Percentiles rank a stretch among this genome's conserved stretches.
Evolutionary conservation across 2,329 filamentous ascomycete genomes (phyloP).

Genomic region (Exophiala sideris): DNA sequence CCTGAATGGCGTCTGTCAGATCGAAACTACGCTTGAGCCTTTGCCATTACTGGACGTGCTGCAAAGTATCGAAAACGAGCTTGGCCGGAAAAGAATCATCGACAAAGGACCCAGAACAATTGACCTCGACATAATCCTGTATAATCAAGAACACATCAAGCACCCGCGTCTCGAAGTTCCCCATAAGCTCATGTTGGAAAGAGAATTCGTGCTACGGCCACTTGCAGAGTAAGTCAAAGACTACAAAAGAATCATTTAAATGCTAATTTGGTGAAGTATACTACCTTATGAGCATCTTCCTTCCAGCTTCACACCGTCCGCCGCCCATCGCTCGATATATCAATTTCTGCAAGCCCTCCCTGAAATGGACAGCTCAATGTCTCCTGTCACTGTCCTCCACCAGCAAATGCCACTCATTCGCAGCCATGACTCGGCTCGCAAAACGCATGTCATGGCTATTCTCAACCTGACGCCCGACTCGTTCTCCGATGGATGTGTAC

Average conservation of each 20-base stretch:
- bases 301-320: slow-evolving; percentile 4
- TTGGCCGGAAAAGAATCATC: slow-evolving; percentile 78
- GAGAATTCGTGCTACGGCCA: slow-evolving; percentile 89
- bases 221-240: slow-evolving; percentile 60
- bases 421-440: slow-evolving; percentile 53
- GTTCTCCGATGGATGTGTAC: slow-evolving; percentile 83
- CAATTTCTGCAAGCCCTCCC: slow-evolving; percentile 41
- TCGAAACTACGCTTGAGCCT: slow-evolving; percentile 74
- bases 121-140: slow-evolving; percentile 87
- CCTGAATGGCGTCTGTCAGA: slow-evolving; percentile 77
- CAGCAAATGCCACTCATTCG: slow-evolving; percentile 52
- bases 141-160: slow-evolving; percentile 63
- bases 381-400: slow-evolving; percentile 38
- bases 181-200: slow-evolving; percentile 78
- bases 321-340: slow-evolving; percentile 7
- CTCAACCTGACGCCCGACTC: slow-evolving; percentile 94
- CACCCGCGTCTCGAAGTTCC: slow-evolving; percentile 77
- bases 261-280: slow-evolving; percentile 17
- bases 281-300: slow-evolving; percentile 17
- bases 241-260: not conserved
- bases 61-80: slow-evolving; percentile 74
- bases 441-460: slow-evolving; percentile 86
- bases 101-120: slow-evolving; percentile 95
- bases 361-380: slow-evolving; percentile 33
- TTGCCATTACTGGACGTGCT: slow-evolving; percentile 73